Conservation (phyloP, 495 filamentous ascomycete species). For the Lasiosphaeria miniovina region DNA sequence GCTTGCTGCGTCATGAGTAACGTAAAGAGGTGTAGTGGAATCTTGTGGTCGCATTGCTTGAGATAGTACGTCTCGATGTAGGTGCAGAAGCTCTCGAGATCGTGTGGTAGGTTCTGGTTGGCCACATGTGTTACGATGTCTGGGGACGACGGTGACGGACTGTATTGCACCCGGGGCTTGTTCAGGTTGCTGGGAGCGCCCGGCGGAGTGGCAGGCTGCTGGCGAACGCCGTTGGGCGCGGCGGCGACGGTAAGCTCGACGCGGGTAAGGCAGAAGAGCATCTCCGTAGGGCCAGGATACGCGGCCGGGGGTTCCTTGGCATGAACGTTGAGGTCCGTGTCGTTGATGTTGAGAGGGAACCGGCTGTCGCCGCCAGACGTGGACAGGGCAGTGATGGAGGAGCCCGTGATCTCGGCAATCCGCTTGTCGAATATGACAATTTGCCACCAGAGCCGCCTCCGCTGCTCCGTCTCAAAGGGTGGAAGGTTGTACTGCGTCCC, state of each 20-base stretch:
- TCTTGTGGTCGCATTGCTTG: conserved; percentile 55
- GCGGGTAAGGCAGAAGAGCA: conserved; percentile 48
- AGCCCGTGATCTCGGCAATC: conserved; percentile 62
- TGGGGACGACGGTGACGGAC: conserved; percentile 28
- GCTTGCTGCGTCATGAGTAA: conserved; percentile 46
- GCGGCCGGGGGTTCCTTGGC: conserved; percentile 43
- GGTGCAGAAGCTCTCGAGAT: conserved; percentile 53
- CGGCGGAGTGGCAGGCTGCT: conserved; percentile 7
- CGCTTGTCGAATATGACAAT: conserved; percentile 62
- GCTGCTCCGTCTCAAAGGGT: conserved; percentile 66
- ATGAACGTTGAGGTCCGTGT: conserved; percentile 50
- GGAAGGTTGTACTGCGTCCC: conserved; percentile 57
- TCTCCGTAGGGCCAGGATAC: conserved; percentile 47
- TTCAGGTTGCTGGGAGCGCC: conserved; percentile 3
- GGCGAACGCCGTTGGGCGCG: conserved; percentile 28
- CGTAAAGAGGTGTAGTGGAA: conserved; percentile 57
- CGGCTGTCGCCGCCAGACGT: conserved; percentile 44
- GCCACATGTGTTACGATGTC: conserved; percentile 46
- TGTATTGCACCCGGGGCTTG: conserved; percentile 37
- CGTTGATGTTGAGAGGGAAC: conserved; percentile 55
- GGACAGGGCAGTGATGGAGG: conserved; percentile 57
- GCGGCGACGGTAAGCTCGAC: conserved; percentile 50
- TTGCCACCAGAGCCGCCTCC: conserved; percentile 71
- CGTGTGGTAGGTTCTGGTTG: conserved; percentile 43
- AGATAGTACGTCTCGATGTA: conserved; percentile 60